A percentile compares a stretch with the other conserved stretches of the same genome.
These are phyloP conservation scores for Scutellaria barbata DNA, from an alignment of 257 asterid species.

Conservation along the genomic window DNA sequence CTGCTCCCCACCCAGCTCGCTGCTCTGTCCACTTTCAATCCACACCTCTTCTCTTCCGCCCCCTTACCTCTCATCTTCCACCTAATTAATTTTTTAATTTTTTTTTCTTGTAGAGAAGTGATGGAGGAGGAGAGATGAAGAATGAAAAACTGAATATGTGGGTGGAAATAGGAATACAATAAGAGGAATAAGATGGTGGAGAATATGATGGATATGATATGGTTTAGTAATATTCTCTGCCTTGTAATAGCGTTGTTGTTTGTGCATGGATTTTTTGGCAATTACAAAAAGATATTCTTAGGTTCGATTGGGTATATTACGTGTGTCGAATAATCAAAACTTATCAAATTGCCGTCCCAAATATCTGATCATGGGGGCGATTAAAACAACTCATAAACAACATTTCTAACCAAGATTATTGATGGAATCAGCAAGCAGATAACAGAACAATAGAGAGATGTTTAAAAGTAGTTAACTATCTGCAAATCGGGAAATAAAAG, in stretches of 20 bases:
- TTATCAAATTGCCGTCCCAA: too few species aligned
- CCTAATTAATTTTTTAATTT: too few species aligned
- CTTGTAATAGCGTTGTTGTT: constrained; percentile 18
- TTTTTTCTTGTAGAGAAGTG: too few species aligned
- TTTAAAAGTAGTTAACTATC: too few species aligned
- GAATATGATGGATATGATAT: not conserved
- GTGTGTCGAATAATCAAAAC: too few species aligned
- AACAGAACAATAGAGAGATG: too few species aligned
- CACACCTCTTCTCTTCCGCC: constrained; percentile 21
- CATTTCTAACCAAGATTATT: too few species aligned
- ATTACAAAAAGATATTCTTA: not conserved
- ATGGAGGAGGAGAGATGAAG: not conserved
- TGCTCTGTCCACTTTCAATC: constrained; percentile 43
- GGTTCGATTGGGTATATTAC: too few species aligned
- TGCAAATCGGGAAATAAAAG: too few species aligned
- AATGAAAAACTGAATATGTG: not conserved
- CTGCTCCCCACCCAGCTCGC: constrained; percentile 49
- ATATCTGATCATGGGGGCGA: too few species aligned
- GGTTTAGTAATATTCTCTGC: constrained; percentile 23
- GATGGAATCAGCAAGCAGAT: too few species aligned
- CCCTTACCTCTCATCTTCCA: not conserved
- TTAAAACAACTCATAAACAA: too few species aligned
- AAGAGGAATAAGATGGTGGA: constrained; percentile 1
- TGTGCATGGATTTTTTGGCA: constrained; percentile 1
- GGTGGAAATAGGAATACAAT: not conserved